phyloP scores from a whole-genome alignment of 1,284 basidiomycete genomes.

The Laetiporus sulphureus region DNA sequence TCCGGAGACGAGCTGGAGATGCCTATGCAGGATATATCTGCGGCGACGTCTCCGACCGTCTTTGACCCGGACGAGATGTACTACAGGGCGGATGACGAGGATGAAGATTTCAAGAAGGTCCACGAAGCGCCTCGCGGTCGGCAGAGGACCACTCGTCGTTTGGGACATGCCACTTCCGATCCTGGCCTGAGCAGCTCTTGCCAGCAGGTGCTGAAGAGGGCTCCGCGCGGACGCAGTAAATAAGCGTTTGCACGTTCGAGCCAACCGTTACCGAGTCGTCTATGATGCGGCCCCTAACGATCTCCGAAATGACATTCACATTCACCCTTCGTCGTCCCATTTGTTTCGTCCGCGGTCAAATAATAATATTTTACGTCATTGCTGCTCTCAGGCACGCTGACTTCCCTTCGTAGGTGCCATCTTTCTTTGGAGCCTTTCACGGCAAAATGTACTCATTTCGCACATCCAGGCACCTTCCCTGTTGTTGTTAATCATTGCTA shows the following conservation, averaged over 20 bases:
- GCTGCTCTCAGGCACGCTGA: slow-evolving; percentile 8
- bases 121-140: slow-evolving; percentile 25
- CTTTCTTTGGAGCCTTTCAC: too few relatives aligned
- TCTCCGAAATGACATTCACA: background rate
- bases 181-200: slow-evolving; percentile 20
- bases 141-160: slow-evolving; percentile 19
- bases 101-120: slow-evolving; percentile 15
- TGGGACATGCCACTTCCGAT: slow-evolving; percentile 29
- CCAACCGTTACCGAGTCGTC: too few relatives aligned
- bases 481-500: too few relatives aligned
- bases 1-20: slow-evolving; percentile 22
- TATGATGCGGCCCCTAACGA: background rate
- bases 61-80: slow-evolving; percentile 26
- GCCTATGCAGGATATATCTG: slow-evolving; percentile 7
- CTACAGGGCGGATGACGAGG: slow-evolving; percentile 30
- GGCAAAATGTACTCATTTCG: too few relatives aligned
- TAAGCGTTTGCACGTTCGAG: slow-evolving; percentile 3
- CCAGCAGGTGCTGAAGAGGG: slow-evolving; percentile 10
- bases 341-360: background rate
- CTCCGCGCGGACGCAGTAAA: slow-evolving; percentile 16
- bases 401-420: slow-evolving; percentile 9
- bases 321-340: slow-evolving; percentile 6
- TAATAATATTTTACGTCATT: slow-evolving; percentile 11
- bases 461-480: too few relatives aligned
- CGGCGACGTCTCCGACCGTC: slow-evolving; percentile 18